These are phyloP conservation scores for Diaporthe citri DNA, from an alignment of 2,329 filamentous ascomycete genomes.

Conservation along the genomic window DNA sequence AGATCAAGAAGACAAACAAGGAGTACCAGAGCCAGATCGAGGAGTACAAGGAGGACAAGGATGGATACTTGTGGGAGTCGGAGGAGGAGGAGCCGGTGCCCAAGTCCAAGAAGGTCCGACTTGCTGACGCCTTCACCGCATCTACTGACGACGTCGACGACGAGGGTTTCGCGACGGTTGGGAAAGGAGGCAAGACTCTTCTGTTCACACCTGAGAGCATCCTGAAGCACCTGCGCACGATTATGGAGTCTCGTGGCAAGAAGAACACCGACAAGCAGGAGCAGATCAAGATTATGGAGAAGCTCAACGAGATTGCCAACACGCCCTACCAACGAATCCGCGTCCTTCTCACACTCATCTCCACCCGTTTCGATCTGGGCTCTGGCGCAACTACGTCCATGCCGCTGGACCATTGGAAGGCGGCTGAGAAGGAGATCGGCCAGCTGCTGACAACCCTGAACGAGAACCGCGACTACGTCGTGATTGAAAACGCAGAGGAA, in stretches of 20 bases:
- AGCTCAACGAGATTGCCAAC: constrained; percentile 87
- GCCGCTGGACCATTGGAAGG: constrained; percentile 97
- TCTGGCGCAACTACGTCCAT: constrained; percentile 84
- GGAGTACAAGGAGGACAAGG: constrained; percentile 86
- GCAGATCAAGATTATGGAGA: constrained; percentile 98
- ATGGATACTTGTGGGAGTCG: constrained; percentile 83
- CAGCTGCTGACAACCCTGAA: constrained; percentile 84
- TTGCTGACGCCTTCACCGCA: constrained; percentile 60
- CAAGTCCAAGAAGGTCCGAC: constrained; percentile 65
- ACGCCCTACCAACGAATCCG: constrained; percentile 96
- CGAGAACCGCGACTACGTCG: constrained; percentile 82
- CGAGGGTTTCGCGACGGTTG: constrained; percentile 90
- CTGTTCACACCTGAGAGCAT: constrained; percentile 98
- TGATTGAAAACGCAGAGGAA: constrained; percentile 93
- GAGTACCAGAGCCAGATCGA: constrained; percentile 91
- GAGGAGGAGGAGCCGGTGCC: constrained; percentile 77
- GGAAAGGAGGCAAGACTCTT: constrained; percentile 87
- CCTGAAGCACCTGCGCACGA: constrained; percentile 93
- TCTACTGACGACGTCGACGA: constrained; percentile 73
- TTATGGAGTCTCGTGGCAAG: constrained; percentile 96
- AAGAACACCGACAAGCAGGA: constrained; percentile 97
- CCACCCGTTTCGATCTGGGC: constrained; percentile 93
- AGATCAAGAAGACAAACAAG: constrained; percentile 99
- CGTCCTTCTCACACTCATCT: constrained; percentile 90
- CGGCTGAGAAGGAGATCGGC: constrained; percentile 87